Base-by-base conservation (phyloP, 2,329 filamentous ascomycete genomes). In the Aspergillus fructus region DNA sequence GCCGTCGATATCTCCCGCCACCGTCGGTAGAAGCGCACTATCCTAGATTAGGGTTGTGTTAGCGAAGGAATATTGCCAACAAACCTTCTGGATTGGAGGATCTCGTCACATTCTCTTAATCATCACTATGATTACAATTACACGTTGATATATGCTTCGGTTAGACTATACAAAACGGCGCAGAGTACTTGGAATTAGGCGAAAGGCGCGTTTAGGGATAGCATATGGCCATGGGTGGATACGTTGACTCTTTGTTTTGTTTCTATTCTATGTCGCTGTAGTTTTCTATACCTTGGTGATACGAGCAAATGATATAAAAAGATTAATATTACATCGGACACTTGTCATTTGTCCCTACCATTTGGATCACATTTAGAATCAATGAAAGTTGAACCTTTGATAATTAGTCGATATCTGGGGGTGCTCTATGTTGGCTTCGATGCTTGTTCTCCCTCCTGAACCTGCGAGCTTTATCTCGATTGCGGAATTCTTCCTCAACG, bases 391-490 rank as follows among this genome's bases (percentile, higher is more conserved):
- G 34, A n/a, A 7, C n/a, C 45, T 57, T 53, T 23, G 24, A 46
- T 30, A 15, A 48, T 21, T 48, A 34, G 30, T 48, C n/a, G 24
- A 19, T 48, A 48, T 27, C 30, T 17, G 30, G 27, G 34, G 45
- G 12, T 7, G 11, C 15, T 21, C 45, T 48, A 34, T 33, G 42
- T 17, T 39, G 48, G 12, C 23, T 27, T 17, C 30, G 40, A 39
- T 53, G 63, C 52, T 64, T 67, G 46, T 53, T 61, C 30, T 71
- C 65, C 53, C 69, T 66, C 55, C 65, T 84, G 60, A 87, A 78
- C 66, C 84, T 82, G 59, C 89, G 83, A 56, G 84, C 82, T 42
- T 86, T 78, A 84, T 85, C 63, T 80, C 86, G 59, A 27, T 63
- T 59, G 33, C 59, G 56, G 50, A 76, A 71, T 27, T 68, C 75